Evolutionary conservation across 805 yeast genomes (phyloP).

Genomic region (Metschnikowia borealis): DNA sequence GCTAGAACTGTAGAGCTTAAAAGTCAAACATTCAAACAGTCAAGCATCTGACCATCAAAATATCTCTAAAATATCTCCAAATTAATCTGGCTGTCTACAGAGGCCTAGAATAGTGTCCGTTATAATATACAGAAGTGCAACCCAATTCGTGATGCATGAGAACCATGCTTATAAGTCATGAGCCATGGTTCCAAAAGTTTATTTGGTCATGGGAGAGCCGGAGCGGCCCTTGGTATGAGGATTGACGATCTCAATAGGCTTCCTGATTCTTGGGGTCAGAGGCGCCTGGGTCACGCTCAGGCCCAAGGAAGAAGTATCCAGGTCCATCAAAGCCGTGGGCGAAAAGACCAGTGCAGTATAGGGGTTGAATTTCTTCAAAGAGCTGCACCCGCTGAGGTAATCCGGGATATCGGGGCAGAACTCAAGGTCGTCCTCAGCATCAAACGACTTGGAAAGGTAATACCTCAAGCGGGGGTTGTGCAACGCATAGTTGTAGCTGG

Average conservation of each 20-base stretch:
- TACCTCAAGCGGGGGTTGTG: conserved; percentile 52
- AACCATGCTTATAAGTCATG: too few relatives aligned
- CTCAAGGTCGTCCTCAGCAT: conserved; percentile 59
- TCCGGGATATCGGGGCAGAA: conserved; percentile 60
- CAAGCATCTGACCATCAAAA: too few relatives aligned
- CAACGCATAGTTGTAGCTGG: conserved; percentile 30
- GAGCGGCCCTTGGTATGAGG: conserved; percentile 59
- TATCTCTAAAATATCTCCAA: too few relatives aligned
- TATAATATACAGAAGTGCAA: neutral
- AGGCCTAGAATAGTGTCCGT: too few relatives aligned
- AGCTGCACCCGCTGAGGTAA: conserved; percentile 23
- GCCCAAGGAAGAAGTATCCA: conserved; percentile 2
- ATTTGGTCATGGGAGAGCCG: conserved; percentile 35
- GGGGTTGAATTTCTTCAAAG: conserved; percentile 57
- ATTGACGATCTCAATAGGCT: conserved; percentile 58
- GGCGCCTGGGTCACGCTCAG: conserved; percentile 22
- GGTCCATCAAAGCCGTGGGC: conserved; percentile 33
- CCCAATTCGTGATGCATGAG: too few relatives aligned
- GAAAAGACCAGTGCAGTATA: conserved; percentile 62
- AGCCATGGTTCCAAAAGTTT: neutral
- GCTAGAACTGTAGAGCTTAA: too few relatives aligned
- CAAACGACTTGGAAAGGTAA: conserved; percentile 57
- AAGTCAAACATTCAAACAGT: too few relatives aligned
- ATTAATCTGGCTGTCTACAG: too few relatives aligned
- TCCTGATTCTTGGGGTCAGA: conserved; percentile 53